Evolutionary conservation across 2,329 filamentous ascomycete genomes (phyloP).

Genomic region (Cladosporium sp.): DNA sequence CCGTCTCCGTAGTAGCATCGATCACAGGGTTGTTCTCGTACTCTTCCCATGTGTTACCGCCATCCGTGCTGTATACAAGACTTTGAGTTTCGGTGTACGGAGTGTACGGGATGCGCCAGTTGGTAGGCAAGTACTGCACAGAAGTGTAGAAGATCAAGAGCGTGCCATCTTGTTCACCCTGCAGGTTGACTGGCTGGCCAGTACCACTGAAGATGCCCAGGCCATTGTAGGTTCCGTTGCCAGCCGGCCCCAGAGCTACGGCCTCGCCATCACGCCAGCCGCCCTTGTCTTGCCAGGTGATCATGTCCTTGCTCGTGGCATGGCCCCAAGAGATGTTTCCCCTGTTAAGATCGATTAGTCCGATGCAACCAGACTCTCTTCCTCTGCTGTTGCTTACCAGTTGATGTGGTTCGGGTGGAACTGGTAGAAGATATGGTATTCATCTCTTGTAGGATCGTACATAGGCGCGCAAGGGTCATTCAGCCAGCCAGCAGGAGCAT

Average conservation of each 20-base stretch:
- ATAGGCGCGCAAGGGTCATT: conserved; percentile 50
- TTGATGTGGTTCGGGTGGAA: conserved; percentile 47
- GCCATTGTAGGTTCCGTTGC: conserved; percentile 44
- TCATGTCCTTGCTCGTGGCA: conserved; percentile 47
- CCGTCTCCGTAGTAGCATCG: conserved; percentile 28
- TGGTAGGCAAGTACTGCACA: conserved; percentile 43
- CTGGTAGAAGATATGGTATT: conserved; percentile 53
- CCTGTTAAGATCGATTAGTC: conserved; percentile 38
- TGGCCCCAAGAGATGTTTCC: conserved; percentile 51
- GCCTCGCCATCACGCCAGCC: conserved; percentile 45
- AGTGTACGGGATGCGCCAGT: conserved; percentile 42
- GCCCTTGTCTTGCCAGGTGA: conserved; percentile 40
- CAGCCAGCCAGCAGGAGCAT: conserved; percentile 47
- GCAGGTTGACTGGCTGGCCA: conserved; percentile 45
- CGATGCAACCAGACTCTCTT: neutral
- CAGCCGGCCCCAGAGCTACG: conserved; percentile 37
- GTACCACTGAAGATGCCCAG: conserved; percentile 53
- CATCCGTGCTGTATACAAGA: conserved; percentile 42
- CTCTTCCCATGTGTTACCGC: conserved; percentile 45
- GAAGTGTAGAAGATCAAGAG: conserved; percentile 47
- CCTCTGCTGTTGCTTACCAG: conserved; percentile 28
- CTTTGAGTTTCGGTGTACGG: conserved; percentile 45
- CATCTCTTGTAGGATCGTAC: conserved; percentile 45
- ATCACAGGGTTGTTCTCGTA: conserved; percentile 46
- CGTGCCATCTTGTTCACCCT: conserved; percentile 44